Evolutionary conservation across 1,139 yeast genomes (phyloP).

Genomic region (Tardiomyces blankii): DNA sequence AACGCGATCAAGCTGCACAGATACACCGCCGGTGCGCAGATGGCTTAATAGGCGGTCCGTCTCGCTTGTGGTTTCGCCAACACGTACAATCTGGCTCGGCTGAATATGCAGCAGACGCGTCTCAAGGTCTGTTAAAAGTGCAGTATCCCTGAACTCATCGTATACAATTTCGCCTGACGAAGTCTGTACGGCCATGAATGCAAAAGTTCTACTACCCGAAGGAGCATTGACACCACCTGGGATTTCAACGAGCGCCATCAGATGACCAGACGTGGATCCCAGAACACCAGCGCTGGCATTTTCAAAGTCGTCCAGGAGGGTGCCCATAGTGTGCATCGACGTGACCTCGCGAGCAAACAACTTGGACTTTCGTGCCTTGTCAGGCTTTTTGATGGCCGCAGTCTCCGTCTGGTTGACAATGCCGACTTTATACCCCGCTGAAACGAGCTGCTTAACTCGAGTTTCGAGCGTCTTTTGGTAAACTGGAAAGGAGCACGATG

Average conservation of each 20-base stretch:
- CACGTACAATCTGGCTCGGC: conserved; percentile 59
- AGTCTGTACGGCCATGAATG: conserved; percentile 61
- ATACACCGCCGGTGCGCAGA: conserved; percentile 6
- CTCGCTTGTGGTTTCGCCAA: conserved; percentile 29
- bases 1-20: conserved; percentile 11
- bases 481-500: conserved; percentile 81
- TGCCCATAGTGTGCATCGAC: conserved; percentile 71
- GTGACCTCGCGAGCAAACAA: conserved; percentile 62
- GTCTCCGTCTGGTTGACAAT: conserved; percentile 81
- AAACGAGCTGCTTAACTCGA: conserved; percentile 41
- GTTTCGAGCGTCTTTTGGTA: conserved; percentile 45
- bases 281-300: conserved; percentile 4
- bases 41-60: conserved; percentile 22
- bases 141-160: conserved; percentile 54
- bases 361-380: conserved; percentile 32
- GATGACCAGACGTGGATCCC: conserved; percentile 12
- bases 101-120: conserved; percentile 62
- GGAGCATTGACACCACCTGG: not conserved
- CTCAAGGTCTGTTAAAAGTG: conserved; percentile 48
- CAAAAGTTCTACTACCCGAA: conserved; percentile 15
- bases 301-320: conserved; percentile 52
- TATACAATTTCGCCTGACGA: conserved; percentile 67
- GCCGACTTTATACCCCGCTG: conserved; percentile 46
- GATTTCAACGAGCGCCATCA: conserved; percentile 15
- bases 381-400: conserved; percentile 51